Evolutionary conservation across 192 early-diverging fungal species (phyloP), one percentile per base, ranked within the genome.

Genomic region (Linnemannia schmuckeri): DNA sequence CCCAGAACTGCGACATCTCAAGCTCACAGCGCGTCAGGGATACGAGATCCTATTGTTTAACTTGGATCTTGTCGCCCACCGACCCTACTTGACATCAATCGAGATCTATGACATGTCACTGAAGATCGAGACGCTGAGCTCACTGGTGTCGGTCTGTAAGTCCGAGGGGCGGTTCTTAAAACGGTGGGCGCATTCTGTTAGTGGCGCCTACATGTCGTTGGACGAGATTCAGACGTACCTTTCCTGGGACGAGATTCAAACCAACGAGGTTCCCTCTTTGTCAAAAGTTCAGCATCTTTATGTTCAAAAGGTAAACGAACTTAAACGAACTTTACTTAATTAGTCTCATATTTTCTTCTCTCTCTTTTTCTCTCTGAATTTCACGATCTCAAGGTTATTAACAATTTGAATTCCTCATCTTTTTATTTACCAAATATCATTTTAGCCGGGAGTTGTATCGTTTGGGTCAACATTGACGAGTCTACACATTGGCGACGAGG

Each of bases 271-370:
- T 7, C 55, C 75, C 1, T 83, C 74, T 12, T 61, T 83, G 72
- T 41, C 63, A 1, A 20, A 47, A 1, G 76, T 84, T 0, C 72
- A 57, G 6, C 82, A 84, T 55, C 72, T 84, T 1, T 84, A 84
- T 61, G 71, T 84, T 38, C 82, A 84, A 33, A 77, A 84, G 76
- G 82, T 84, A 79, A 82, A 46, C 6, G 8, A 40, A 42, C 13
- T 22, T 84, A 79, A 82, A 46, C 6, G 8, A 40, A 42, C 13
- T 22, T 42, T 27, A 66, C 22, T 33, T 69, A 35, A 33, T 49
- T 49, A 76, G 46, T 4, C 0, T 10, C 0, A 3, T 17, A 40
- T 22, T 27, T 35, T 33, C 33, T 4, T 37, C 57, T 57, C 30
- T 57, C 17, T 40, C 57, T 61, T 22, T 69, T 70, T 49, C 18